Evolutionary conservation across 345 rosid species (phyloP).

Genomic region (Bruguiera gymnorhiza): DNA sequence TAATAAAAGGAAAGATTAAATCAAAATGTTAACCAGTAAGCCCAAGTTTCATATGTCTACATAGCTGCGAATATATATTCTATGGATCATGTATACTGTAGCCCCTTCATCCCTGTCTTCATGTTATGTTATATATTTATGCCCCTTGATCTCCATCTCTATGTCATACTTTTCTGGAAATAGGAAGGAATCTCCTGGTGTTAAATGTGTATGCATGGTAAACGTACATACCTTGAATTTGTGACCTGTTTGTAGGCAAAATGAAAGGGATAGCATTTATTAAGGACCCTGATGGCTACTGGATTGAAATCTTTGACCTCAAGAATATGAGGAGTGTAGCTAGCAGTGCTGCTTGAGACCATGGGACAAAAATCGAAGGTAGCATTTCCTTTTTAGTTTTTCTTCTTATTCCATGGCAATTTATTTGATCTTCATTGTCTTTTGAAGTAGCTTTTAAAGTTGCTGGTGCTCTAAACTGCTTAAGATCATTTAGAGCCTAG

Average conservation of each 20-base stretch:
- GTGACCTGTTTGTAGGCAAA: constrained; percentile 53
- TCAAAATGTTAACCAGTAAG: too few relatives aligned
- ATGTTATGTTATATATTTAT: too few relatives aligned
- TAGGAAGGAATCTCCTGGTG: background rate
- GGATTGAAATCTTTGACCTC: constrained; percentile 93
- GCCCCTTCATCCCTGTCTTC: too few relatives aligned
- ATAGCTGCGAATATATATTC: too few relatives aligned
- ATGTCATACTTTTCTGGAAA: background rate
- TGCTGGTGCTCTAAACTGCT: too few relatives aligned
- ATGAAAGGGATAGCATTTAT: constrained; percentile 91
- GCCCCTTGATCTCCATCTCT: too few relatives aligned
- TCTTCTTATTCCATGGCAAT: background rate
- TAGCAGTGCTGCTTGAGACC: constrained; percentile 38
- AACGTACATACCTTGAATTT: constrained; percentile 1
- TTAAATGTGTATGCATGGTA: background rate
- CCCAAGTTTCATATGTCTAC: too few relatives aligned
- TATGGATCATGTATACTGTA: too few relatives aligned
- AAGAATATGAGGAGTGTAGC: constrained; percentile 44
- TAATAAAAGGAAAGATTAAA: background rate
- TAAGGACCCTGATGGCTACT: constrained; percentile 96
- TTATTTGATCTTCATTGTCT: too few relatives aligned
- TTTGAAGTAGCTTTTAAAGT: too few relatives aligned
- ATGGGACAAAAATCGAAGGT: background rate
- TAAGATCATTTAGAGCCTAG: too few relatives aligned
- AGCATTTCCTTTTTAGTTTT: background rate